These are phyloP conservation scores for Pythium periplocum DNA, from an alignment of 352 stramenopile genomes.

Conservation along the genomic window DNA sequence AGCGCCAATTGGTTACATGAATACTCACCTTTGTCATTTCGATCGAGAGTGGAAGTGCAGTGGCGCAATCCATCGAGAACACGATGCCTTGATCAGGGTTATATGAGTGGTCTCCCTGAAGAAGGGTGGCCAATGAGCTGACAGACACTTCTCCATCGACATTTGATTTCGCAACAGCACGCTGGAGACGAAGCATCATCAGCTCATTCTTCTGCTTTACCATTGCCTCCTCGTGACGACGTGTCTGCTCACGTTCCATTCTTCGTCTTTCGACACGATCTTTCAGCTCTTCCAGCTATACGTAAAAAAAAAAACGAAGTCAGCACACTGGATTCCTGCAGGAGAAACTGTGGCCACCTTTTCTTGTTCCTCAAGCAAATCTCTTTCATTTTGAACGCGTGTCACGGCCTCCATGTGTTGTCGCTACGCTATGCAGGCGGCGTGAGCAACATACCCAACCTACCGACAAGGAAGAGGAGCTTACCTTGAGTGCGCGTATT, in stretches of 20 bases:
- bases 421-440: conserved; percentile 5
- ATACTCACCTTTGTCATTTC: too few species aligned
- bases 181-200: conserved; percentile 23
- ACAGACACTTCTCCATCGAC: background rate
- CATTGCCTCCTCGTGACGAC: conserved; percentile 18
- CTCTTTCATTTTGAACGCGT: conserved; percentile 27
- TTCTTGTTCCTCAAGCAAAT: conserved; percentile 35
- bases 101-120: conserved; percentile 6
- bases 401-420: conserved; percentile 27
- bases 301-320: background rate
- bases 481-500: too few species aligned
- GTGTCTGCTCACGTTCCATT: conserved; percentile 19
- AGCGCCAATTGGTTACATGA: too few species aligned
- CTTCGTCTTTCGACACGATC: conserved; percentile 23
- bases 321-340: background rate
- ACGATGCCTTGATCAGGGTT: conserved; percentile 16
- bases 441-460: too few species aligned
- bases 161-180: conserved; percentile 18
- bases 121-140: too few species aligned
- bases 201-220: conserved; percentile 28
- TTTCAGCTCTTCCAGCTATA: conserved; percentile 26
- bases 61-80: conserved; percentile 28
- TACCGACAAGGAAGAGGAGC: too few species aligned
- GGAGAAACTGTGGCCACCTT: conserved; percentile 13
- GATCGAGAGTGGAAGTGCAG: background rate